These are phyloP conservation scores for Babesia gibsoni DNA, from an alignment of 169 alveolate species.

Conservation along the genomic window DNA sequence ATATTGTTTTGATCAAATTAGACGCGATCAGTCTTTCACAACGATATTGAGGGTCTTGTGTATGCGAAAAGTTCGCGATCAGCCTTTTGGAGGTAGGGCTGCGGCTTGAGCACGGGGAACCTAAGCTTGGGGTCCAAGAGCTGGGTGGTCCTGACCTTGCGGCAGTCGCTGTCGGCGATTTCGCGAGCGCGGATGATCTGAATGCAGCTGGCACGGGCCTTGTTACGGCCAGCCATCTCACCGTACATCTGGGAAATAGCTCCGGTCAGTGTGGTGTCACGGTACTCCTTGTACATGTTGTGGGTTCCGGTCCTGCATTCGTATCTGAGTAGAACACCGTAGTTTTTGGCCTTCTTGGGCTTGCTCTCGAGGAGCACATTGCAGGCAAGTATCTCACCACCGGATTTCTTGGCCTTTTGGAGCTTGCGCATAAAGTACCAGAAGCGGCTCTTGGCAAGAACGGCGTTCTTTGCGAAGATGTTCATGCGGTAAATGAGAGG, in stretches of 20 bases:
- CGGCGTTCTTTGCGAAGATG: slow-evolving; percentile 95
- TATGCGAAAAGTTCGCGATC: slow-evolving; percentile 35
- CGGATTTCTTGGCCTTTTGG: slow-evolving; percentile 91
- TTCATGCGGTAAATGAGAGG: slow-evolving; percentile 93
- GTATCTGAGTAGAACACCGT: slow-evolving; percentile 96
- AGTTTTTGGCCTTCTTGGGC: slow-evolving; percentile 91
- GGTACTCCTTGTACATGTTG: slow-evolving; percentile 99
- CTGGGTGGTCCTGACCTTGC: slow-evolving; percentile 84
- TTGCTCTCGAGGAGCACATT: slow-evolving; percentile 83
- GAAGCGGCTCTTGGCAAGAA: slow-evolving; percentile 95
- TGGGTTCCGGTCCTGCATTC: slow-evolving; percentile 97
- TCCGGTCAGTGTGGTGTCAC: slow-evolving; percentile 93
- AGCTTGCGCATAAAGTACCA: slow-evolving; percentile 96
- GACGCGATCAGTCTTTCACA: not conserved
- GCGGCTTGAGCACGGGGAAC: slow-evolving; percentile 83
- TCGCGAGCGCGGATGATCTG: slow-evolving; percentile 88
- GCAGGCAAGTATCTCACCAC: slow-evolving; percentile 95
- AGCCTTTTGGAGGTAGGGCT: slow-evolving; percentile 36
- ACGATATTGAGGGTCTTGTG: slow-evolving; percentile 44
- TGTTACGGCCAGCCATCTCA: slow-evolving; percentile 98
- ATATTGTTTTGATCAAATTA: not conserved
- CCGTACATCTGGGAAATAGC: slow-evolving; percentile 95
- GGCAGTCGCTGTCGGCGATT: slow-evolving; percentile 76
- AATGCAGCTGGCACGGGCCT: slow-evolving; percentile 93
- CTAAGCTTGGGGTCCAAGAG: slow-evolving; percentile 81